A percentile compares a stretch with the other conserved stretches of the same genome.
Evolutionary conservation across 805 yeast genomes (phyloP).

Genomic region (Nakazawaea sp.): DNA sequence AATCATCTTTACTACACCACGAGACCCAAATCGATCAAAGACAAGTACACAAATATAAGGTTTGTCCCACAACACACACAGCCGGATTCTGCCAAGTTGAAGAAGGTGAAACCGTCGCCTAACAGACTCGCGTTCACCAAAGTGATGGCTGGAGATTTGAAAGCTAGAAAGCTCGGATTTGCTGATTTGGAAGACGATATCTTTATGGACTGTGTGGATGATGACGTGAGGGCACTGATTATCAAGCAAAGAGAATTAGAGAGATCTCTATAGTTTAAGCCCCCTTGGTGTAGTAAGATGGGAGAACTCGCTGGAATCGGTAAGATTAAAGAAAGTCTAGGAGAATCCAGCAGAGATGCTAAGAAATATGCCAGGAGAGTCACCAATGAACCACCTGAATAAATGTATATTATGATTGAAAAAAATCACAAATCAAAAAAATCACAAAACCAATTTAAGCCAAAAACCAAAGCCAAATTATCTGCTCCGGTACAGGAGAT

Average conservation of each 20-base stretch:
- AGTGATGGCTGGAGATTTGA: constrained; percentile 36
- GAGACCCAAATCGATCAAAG: constrained; percentile 52
- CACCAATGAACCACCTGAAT: no score
- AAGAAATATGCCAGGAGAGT: no score
- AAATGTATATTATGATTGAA: no score
- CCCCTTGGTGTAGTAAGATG: no score
- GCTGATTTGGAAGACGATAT: constrained; percentile 49
- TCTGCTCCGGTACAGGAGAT: no score
- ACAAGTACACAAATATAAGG: constrained; percentile 76
- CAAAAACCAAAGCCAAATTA: no score
- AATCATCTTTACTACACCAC: constrained; percentile 58
- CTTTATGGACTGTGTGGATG: constrained; percentile 51
- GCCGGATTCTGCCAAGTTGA: constrained; percentile 39
- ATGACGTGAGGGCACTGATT: constrained; percentile 53
- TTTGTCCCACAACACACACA: constrained; percentile 75
- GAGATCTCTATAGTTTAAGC: constrained; percentile 3
- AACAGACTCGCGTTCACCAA: constrained; percentile 39
- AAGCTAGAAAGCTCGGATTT: constrained; percentile 58
- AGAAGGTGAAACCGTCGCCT: constrained; percentile 19
- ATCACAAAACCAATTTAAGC: no score
- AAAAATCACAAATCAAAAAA: no score
- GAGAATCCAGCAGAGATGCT: no score
- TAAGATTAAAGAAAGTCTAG: no score
- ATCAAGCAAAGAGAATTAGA: constrained; percentile 50
- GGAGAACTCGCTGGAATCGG: neutral